phyloP scores from a whole-genome alignment of 331 rosid genomes.

The Pyrus hybrid region DNA sequence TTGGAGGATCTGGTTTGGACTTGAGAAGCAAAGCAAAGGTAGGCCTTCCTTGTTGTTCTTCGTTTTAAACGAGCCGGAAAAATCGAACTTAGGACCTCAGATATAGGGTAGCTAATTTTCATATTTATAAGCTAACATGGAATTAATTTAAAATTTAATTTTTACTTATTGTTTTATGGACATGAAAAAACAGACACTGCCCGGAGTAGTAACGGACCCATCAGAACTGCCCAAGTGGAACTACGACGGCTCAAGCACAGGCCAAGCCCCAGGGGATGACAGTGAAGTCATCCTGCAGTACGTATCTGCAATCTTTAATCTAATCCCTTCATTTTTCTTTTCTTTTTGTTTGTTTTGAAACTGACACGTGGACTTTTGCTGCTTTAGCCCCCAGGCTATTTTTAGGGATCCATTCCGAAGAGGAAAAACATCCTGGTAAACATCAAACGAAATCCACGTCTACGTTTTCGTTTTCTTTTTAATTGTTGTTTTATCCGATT shows the following conservation, averaged over 20 bases:
- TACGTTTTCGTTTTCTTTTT: no score
- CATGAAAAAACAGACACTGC: conserved; percentile 28
- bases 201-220: conserved; percentile 32
- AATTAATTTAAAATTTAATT: no score
- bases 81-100: no score
- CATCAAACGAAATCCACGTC: neutral
- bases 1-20: conserved; percentile 55
- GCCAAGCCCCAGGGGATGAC: conserved; percentile 44
- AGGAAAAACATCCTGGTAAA: conserved; percentile 37
- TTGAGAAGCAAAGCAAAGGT: conserved; percentile 53
- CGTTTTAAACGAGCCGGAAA: no score
- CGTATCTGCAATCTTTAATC: neutral
- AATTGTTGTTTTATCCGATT: no score
- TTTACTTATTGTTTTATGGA: neutral
- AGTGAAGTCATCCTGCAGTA: conserved; percentile 49
- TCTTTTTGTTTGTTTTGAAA: no score
- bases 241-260: conserved; percentile 50
- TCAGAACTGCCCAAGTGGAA: conserved; percentile 44
- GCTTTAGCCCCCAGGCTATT: conserved; percentile 35
- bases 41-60: neutral
- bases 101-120: neutral
- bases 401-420: conserved; percentile 38
- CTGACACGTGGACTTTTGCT: neutral
- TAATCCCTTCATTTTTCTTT: neutral
- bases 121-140: neutral